These are phyloP conservation scores for Colletotrichum sp. DNA, from an alignment of 2,329 filamentous ascomycete species.

Conservation along the genomic window DNA sequence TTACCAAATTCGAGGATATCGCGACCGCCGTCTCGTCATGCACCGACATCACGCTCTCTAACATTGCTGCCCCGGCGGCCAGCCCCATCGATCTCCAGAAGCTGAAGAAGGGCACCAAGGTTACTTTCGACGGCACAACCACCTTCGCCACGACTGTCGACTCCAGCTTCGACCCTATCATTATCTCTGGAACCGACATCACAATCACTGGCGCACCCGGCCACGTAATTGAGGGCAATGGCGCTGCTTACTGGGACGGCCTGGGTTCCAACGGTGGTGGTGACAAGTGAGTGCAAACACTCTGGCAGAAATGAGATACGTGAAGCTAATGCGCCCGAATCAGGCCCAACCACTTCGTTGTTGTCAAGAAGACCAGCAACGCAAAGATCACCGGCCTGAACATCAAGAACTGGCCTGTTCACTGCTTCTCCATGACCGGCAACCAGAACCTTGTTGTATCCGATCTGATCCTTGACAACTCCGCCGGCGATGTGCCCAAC, in stretches of 20 bases:
- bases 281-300: neutral
- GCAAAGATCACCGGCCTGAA: slow-evolving; percentile 10
- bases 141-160: slow-evolving; percentile 4
- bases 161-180: slow-evolving; percentile 8
- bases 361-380: slow-evolving; percentile 16
- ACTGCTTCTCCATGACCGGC: slow-evolving; percentile 16
- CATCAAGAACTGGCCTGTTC: slow-evolving; percentile 22
- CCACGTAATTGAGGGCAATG: slow-evolving; percentile 16
- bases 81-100: slow-evolving; percentile 7
- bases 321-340: neutral
- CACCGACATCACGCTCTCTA: slow-evolving; percentile 11
- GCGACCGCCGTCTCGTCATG: slow-evolving; percentile 9
- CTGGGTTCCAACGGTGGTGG: slow-evolving; percentile 16
- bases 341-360: slow-evolving; percentile 15
- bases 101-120: neutral
- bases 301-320: neutral
- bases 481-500: slow-evolving; percentile 12
- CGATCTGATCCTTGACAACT: slow-evolving; percentile 11
- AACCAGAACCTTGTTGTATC: slow-evolving; percentile 5
- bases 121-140: slow-evolving; percentile 14
- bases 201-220: slow-evolving; percentile 10
- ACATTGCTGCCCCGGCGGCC: slow-evolving; percentile 8
- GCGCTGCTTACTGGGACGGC: slow-evolving; percentile 17
- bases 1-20: slow-evolving; percentile 3
- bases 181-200: slow-evolving; percentile 12